phyloP scores from a whole-genome alignment of 306 rosid genomes.

The Glycine latifolia region DNA sequence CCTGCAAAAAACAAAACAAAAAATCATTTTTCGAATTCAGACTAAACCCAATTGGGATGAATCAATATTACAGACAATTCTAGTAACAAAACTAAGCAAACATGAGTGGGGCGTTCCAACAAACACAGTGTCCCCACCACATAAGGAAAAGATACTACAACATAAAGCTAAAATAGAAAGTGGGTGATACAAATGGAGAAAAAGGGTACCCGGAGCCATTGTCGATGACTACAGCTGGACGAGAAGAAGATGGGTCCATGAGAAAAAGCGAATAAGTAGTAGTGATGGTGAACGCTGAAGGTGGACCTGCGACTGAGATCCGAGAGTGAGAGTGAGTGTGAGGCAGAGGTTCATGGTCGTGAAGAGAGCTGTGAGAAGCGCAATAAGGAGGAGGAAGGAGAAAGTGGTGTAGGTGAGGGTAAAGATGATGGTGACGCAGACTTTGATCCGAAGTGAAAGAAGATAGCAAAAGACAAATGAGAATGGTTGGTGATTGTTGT shows the following conservation, averaged over 20 bases:
- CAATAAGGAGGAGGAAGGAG: no score
- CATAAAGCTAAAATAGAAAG: background rate
- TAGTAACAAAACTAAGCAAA: constrained; percentile 1
- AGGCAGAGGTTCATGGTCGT: constrained; percentile 71
- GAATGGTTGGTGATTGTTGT: constrained; percentile 52
- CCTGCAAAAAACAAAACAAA: constrained; percentile 49
- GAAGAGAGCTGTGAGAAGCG: no score
- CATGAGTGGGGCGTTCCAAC: constrained; percentile 47
- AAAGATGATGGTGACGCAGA: constrained; percentile 55
- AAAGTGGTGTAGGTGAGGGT: no score
- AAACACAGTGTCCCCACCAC: constrained; percentile 40
- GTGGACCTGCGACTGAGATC: constrained; percentile 92
- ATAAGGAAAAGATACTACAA: background rate
- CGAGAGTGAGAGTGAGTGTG: constrained; percentile 43
- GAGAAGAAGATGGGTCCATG: constrained; percentile 94
- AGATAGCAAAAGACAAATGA: constrained; percentile 46
- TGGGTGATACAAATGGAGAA: background rate
- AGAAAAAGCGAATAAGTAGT: constrained; percentile 39
- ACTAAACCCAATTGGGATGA: constrained; percentile 14
- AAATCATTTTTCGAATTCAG: constrained; percentile 19
- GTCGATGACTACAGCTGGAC: constrained; percentile 98
- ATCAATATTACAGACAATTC: background rate
- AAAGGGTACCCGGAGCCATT: constrained; percentile 89
- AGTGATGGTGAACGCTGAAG: constrained; percentile 25
- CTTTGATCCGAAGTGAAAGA: constrained; percentile 75